Evolutionary conservation across 139 green algal species (phyloP).

Genomic region (Tetradesmus lagerheimii): DNA sequence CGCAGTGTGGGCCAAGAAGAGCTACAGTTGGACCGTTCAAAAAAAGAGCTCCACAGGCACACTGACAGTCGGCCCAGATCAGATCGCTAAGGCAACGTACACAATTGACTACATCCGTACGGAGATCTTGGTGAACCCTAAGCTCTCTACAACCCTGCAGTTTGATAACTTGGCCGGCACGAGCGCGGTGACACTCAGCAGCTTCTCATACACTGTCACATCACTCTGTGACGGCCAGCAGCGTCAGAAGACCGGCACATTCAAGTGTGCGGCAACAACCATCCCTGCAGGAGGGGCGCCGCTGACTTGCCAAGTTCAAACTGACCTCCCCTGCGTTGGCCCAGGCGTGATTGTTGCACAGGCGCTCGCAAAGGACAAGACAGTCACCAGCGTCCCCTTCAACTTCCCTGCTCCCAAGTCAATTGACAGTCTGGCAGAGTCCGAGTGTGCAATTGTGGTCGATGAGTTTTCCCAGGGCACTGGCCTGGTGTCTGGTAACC

Average conservation of each 20-base stretch:
- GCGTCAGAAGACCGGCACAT: constrained; percentile 3
- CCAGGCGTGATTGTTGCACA: not conserved
- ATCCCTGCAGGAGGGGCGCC: constrained; percentile 37
- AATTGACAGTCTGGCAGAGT: not conserved
- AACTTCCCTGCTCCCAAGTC: constrained; percentile 35
- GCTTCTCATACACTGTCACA: not conserved
- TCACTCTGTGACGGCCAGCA: not conserved
- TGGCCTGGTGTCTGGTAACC: not conserved
- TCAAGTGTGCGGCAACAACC: constrained; percentile 7
- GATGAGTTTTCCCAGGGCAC: not conserved
- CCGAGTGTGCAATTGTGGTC: constrained; percentile 20
- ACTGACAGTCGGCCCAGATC: not conserved
- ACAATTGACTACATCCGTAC: constrained; percentile 36
- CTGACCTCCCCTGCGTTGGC: not conserved
- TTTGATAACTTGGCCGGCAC: constrained; percentile 18
- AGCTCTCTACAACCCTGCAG: constrained; percentile 13
- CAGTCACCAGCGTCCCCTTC: not conserved
- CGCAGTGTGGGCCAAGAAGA: constrained; percentile 37
- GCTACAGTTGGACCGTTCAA: constrained; percentile 32
- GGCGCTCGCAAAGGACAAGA: not conserved
- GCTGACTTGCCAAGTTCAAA: constrained; percentile 7
- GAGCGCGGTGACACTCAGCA: not conserved
- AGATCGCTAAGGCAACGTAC: constrained; percentile 5
- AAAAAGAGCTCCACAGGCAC: not conserved
- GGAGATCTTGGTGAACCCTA: not conserved